Percentiles rank a stretch among this genome's conserved stretches.
These are phyloP conservation scores for Cladosporium austrohemisphaericum DNA, from an alignment of 2,329 filamentous ascomycete genomes.

Conservation along the genomic window DNA sequence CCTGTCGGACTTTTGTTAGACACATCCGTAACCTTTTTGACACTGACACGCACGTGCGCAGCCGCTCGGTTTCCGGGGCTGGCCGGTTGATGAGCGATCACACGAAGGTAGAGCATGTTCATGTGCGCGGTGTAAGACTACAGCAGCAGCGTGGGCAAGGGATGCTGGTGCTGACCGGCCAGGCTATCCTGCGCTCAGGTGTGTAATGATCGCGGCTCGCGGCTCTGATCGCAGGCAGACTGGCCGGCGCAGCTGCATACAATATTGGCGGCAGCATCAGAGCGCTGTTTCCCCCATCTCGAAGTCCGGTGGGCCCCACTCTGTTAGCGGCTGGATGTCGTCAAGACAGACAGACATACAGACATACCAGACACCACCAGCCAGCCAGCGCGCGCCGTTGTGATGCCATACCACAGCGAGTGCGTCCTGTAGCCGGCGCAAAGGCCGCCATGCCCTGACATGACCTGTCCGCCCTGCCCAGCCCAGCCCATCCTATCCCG, in stretches of 20 bases:
- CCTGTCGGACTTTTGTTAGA: not conserved
- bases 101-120: not conserved
- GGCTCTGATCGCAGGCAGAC: too few relatives aligned
- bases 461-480: not conserved
- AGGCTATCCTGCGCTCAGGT: not conserved
- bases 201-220: not conserved
- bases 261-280: not conserved
- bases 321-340: slow-evolving; percentile 14
- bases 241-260: not conserved
- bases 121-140: not conserved
- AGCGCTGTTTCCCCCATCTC: not conserved
- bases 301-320: slow-evolving; percentile 8
- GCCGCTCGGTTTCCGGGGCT: slow-evolving; percentile 7
- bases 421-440: not conserved
- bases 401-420: slow-evolving; percentile 11
- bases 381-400: slow-evolving; percentile 3
- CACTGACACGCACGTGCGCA: slow-evolving; percentile 11
- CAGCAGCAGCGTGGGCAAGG: too few relatives aligned
- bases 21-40: slow-evolving; percentile 2
- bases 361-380: too few relatives aligned
- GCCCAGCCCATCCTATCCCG: not conserved
- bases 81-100: too few relatives aligned
- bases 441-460: not conserved
- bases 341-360: too few relatives aligned
- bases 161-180: too few relatives aligned